A percentile compares a stretch with the other conserved stretches of the same genome.
phyloP scores from a whole-genome alignment of 2,329 filamentous ascomycete genomes.

The Drechslerella stenobrocha region DNA sequence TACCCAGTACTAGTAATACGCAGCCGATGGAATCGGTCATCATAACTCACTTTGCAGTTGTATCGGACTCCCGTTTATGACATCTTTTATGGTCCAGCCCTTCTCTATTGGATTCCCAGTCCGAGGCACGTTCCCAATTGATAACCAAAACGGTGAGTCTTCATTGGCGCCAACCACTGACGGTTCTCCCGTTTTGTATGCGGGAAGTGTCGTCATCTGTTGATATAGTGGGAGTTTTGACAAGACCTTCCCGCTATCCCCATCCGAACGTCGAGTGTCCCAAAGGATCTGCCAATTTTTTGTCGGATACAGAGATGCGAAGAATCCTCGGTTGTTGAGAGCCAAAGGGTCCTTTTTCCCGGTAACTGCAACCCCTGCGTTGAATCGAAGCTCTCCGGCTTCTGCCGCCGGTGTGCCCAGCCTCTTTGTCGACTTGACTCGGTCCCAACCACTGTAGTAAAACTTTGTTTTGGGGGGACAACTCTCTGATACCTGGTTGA shows the following conservation, averaged over 20 bases:
- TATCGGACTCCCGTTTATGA: conserved; percentile 19
- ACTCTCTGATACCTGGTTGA: conserved; percentile 4
- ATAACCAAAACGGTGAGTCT: conserved; percentile 13
- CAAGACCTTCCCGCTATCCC: background rate
- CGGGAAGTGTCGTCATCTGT: conserved; percentile 13
- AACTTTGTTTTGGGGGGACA: conserved; percentile 6
- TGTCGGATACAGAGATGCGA: conserved; percentile 1
- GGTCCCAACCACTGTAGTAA: conserved; percentile 27
- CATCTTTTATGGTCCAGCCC: conserved; percentile 16
- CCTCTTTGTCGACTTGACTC: conserved; percentile 1
- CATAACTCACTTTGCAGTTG: conserved; percentile 21
- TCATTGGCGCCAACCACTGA: conserved; percentile 11
- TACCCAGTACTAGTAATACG: too few species aligned
- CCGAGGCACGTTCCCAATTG: conserved; percentile 14
- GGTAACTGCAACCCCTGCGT: conserved; percentile 7
- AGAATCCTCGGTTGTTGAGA: conserved; percentile 6
- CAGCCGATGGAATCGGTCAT: background rate
- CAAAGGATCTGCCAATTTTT: conserved; percentile 7
- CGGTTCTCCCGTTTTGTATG: background rate
- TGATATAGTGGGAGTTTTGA: conserved; percentile 19
- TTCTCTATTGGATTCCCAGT: conserved; percentile 24
- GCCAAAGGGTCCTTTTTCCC: conserved; percentile 7
- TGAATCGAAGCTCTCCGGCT: conserved; percentile 15
- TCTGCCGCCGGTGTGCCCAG: background rate
- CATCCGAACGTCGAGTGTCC: conserved; percentile 8